Evolutionary conservation across 1,284 basidiomycete species (phyloP), one percentile per base, ranked within the genome.

Genomic region (Cryptococcus sp.): DNA sequence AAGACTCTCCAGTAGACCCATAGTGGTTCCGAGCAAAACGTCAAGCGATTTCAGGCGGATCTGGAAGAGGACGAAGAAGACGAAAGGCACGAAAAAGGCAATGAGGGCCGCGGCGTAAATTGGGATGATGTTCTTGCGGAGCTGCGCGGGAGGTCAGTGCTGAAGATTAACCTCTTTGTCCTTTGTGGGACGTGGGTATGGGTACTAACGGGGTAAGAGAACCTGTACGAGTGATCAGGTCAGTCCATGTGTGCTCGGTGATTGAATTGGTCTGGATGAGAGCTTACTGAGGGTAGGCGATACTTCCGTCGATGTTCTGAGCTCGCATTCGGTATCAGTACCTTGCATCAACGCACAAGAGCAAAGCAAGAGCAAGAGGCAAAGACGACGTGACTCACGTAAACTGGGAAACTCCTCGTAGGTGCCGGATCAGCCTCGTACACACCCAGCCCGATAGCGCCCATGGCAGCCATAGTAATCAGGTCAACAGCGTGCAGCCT

Each of bases 91-190:
- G 55, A 84, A 78, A 70, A 84, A 84, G 0, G 83, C 81, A 49
- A 86, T 79, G 47, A 85, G 73, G 0, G 83, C 83, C 2, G 83
- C 81, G 0, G 79, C 77, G 70, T 77, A 84, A 58, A 85, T 85
- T 6, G 84, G 84, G 50, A 85, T 70, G 60, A 85, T 81, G 64
- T 85, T 82, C 61, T 81, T 81, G 22, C 83, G 77, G 2, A 83
- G 65, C 20, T 83, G 81, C 61, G 67, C 69, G 2, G 70, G 5
- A 11, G 47, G 47, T 22, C 27, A 48, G 6, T n/a, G 20, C 16
- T 22, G 15, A 16, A n/a, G n/a, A n/a, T n/a, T n/a, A n/a, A n/a
- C n/a, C n/a, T n/a, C n/a, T n/a, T n/a, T n/a, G n/a, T n/a, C n/a
- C n/a, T n/a, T n/a, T n/a, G n/a, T n/a, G n/a, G n/a, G n/a, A n/a